phyloP scores from a whole-genome alignment of 306 rosid genomes.

The Rosa lucieae region DNA sequence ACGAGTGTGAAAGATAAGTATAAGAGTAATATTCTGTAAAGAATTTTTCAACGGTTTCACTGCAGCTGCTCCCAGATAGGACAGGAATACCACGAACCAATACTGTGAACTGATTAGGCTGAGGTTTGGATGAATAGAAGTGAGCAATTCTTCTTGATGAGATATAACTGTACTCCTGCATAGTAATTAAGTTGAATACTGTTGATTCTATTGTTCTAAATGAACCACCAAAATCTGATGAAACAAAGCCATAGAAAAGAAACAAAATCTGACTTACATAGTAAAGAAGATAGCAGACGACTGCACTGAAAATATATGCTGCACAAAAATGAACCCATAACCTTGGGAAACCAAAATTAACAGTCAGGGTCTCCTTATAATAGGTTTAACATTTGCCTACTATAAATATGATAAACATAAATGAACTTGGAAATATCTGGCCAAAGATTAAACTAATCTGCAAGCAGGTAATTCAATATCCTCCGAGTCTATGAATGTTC shows the following conservation, averaged over 20 bases:
- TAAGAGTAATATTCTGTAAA: constrained; percentile 69
- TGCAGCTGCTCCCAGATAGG: constrained; percentile 59
- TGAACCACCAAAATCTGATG: constrained; percentile 17
- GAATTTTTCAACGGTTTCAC: constrained; percentile 62
- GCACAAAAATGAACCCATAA: constrained; percentile 87
- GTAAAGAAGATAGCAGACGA: constrained; percentile 87
- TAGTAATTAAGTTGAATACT: constrained; percentile 22
- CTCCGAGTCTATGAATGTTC: not conserved
- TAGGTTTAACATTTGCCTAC: constrained; percentile 15
- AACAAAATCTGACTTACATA: constrained; percentile 51
- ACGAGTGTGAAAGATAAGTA: constrained; percentile 69
- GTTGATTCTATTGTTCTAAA: constrained; percentile 7
- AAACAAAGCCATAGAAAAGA: constrained; percentile 14
- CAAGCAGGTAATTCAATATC: not conserved
- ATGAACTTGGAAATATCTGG: constrained; percentile 1
- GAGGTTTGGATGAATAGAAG: constrained; percentile 62
- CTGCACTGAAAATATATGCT: constrained; percentile 71
- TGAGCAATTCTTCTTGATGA: constrained; percentile 58
- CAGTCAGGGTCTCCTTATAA: constrained; percentile 37
- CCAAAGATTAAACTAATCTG: no score
- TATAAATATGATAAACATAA: constrained; percentile 4
- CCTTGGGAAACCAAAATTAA: constrained; percentile 47
- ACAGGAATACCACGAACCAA: constrained; percentile 72
- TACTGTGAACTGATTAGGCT: constrained; percentile 57
- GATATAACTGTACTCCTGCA: constrained; percentile 65